Percentiles rank a stretch among this genome's conserved stretches.
Evolutionary conservation across 257 asterid species (phyloP).

Genomic region (Solanum virginianum): DNA sequence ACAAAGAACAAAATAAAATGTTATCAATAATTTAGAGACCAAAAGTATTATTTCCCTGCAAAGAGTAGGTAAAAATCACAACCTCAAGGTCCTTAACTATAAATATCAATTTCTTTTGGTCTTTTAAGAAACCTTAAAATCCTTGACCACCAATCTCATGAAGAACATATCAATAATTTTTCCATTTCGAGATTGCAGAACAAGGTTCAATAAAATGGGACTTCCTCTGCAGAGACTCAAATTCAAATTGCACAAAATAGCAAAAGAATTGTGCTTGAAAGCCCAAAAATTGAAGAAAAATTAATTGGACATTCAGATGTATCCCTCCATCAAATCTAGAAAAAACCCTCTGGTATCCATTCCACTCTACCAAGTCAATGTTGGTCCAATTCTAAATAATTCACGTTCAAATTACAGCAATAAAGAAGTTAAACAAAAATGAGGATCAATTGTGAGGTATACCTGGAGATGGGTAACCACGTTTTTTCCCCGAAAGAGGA

Average conservation of each 20-base stretch:
- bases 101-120: neutral
- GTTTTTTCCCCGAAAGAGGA: slow-evolving; percentile 59
- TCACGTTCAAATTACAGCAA: neutral
- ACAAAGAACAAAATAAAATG: neutral
- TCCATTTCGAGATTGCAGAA: neutral
- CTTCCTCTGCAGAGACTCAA: neutral
- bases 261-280: neutral
- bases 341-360: neutral
- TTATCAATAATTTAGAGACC: neutral
- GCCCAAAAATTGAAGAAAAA: neutral
- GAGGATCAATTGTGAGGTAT: neutral
- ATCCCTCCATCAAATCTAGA: neutral
- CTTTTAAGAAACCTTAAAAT: neutral
- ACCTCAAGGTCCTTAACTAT: neutral
- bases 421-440: neutral
- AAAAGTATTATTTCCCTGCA: neutral
- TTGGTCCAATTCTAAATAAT: neutral
- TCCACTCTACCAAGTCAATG: neutral
- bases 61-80: neutral
- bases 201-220: neutral
- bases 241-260: neutral
- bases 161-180: neutral
- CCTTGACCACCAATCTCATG: neutral
- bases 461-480: slow-evolving; percentile 72
- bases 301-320: neutral